Conservation (phyloP, 164 flowering plant species). For the Litsea cubeba region DNA sequence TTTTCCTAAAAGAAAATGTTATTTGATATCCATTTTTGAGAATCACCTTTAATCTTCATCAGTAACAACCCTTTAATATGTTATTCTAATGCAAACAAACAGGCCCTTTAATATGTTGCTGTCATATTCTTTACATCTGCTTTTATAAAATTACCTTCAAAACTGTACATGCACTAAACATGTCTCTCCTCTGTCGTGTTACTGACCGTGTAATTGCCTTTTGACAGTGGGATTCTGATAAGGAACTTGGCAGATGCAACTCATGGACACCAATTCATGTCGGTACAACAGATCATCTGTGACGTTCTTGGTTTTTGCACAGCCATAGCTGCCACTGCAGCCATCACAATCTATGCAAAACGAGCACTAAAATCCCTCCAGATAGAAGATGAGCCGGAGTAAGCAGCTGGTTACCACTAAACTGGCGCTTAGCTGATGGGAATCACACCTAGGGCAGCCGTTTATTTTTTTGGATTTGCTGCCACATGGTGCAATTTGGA, state of each 20-base stretch:
- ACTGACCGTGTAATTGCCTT: neutral
- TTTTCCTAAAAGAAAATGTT: too few species aligned
- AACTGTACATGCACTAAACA: neutral
- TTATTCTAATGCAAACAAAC: too few species aligned
- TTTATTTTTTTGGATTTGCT: neutral
- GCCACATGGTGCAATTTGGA: neutral
- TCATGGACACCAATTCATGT: conserved; percentile 36
- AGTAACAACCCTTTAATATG: too few species aligned
- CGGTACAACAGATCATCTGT: conserved; percentile 54
- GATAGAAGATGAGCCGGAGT: conserved; percentile 38
- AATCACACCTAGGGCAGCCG: neutral
- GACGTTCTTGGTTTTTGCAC: conserved; percentile 53
- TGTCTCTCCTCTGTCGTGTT: neutral
- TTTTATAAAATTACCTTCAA: neutral
- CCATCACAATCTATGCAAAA: conserved; percentile 67
- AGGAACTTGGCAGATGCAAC: conserved; percentile 75
- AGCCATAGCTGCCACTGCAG: conserved; percentile 46
- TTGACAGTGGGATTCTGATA: conserved; percentile 74
- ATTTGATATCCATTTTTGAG: too few species aligned
- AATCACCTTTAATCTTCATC: too few species aligned
- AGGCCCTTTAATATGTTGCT: neutral
- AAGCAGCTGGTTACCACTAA: neutral
- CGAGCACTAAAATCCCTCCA: conserved; percentile 51
- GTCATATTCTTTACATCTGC: neutral
- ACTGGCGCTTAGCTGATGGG: neutral